phyloP scores from a whole-genome alignment of 768 basidiomycete species.

The Cubamyces lactineus region DNA sequence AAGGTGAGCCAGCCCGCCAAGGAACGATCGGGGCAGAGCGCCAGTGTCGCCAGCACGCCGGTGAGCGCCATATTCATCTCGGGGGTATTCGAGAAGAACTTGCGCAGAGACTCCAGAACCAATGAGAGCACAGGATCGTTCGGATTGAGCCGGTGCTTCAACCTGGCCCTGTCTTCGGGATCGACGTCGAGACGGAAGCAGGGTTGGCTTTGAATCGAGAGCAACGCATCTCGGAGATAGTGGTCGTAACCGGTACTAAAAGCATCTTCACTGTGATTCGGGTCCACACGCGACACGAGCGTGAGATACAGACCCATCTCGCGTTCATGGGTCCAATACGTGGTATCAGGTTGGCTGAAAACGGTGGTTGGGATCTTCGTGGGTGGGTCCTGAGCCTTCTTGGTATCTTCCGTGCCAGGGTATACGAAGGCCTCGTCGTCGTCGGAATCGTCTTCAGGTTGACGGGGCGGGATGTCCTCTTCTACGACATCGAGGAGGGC shows the following conservation, averaged over 20 bases:
- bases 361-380: constrained; percentile 13
- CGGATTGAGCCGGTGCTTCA: constrained; percentile 77
- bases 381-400: constrained; percentile 2
- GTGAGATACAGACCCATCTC: constrained; percentile 82
- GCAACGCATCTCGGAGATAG: constrained; percentile 77
- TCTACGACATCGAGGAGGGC: constrained; percentile 34
- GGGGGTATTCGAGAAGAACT: constrained; percentile 84
- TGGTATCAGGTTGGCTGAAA: constrained; percentile 69
- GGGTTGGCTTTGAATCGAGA: constrained; percentile 65
- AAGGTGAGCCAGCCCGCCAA: constrained; percentile 90
- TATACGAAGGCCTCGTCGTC: constrained; percentile 58
- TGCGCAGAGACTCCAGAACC: constrained; percentile 69
- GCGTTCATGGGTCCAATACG: constrained; percentile 78
- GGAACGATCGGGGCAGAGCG: constrained; percentile 84
- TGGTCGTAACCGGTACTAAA: constrained; percentile 88
- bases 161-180: constrained; percentile 41
- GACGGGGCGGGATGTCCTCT: constrained; percentile 21
- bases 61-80: constrained; percentile 90
- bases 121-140: constrained; percentile 75
- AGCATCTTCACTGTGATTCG: constrained; percentile 64
- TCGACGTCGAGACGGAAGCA: constrained; percentile 55
- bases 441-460: constrained; percentile 40
- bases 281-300: constrained; percentile 78
- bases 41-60: constrained; percentile 77
- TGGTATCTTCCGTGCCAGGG: constrained; percentile 43